These are phyloP conservation scores for Brasenia schreberi DNA, from an alignment of 164 flowering plant species.

Conservation along the genomic window DNA sequence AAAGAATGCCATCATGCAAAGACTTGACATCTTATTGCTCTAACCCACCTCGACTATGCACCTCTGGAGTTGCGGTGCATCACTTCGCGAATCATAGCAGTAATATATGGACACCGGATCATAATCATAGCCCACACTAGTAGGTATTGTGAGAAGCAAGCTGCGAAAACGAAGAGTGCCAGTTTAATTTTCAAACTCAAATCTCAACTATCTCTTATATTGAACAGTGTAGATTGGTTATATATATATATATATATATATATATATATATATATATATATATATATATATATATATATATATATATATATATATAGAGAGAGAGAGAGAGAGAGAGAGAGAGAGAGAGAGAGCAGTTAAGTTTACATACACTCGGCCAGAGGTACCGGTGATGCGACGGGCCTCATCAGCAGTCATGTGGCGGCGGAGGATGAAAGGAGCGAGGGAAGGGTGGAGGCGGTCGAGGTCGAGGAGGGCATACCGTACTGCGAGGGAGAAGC, in stretches of 20 bases:
- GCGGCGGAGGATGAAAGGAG: conserved; percentile 12
- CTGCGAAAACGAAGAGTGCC: conserved; percentile 18
- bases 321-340: neutral
- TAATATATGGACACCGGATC: conserved; percentile 85
- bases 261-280: too few relatives aligned
- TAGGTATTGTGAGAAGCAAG: conserved; percentile 71
- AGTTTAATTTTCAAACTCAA: neutral
- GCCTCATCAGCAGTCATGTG: conserved; percentile 60
- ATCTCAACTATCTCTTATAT: neutral
- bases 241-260: too few relatives aligned
- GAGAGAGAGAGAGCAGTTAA: too few relatives aligned
- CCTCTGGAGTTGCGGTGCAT: conserved; percentile 23
- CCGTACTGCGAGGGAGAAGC: conserved; percentile 53
- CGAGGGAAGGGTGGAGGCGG: conserved; percentile 19
- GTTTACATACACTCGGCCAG: conserved; percentile 52
- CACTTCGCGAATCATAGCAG: conserved; percentile 51
- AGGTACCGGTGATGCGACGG: conserved; percentile 39
- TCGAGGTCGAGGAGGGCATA: conserved; percentile 79
- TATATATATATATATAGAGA: too few relatives aligned
- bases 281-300: too few relatives aligned
- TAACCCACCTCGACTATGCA: conserved; percentile 79
- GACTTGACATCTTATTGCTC: neutral
- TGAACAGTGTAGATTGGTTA: too few relatives aligned
- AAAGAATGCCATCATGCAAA: too few relatives aligned
- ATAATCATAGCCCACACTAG: conserved; percentile 89